Evolutionary conservation across 2,329 filamentous ascomycete species (phyloP), one percentile per base, ranked within the genome.

Genomic region (Pseudocercospora fijiensis): DNA sequence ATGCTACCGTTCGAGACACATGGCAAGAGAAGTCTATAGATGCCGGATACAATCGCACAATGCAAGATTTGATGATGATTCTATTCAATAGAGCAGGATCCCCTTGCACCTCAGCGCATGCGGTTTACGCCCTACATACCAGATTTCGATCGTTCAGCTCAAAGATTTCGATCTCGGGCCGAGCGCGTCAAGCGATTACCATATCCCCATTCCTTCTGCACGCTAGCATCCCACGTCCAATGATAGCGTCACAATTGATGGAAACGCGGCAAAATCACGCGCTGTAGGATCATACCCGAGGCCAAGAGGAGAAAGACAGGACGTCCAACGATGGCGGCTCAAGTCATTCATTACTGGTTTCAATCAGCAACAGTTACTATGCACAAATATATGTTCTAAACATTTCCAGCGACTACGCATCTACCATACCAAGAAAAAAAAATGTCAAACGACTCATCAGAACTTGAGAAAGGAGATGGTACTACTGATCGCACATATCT

Each of bases 1-100:
- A 30, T 68, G 16, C 57, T 73, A 41, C 70, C 71, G 6, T 74
- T 73, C 62, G 70, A 74, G 41, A 67, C 60, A 11, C 58, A 67
- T 26, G 70, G 69, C 28, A 72, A 66, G 63, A 4, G 22, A 26
- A 28, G 22, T 52, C 24, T 52, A 28, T 52, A 52, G 49, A 52
- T 27, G 33, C 33, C 33, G 13, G 10, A 37, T 5, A n/a, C 33
- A 5, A 37, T 37, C 33, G 5, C 11, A 33, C 16, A 33, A 13
- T 13, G 10, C 10, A 37, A 37, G 13, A 37, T 16, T 37, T 37
- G 13, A 37, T n/a, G 45, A 20, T 49, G 45, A 49, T 18, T 49
- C 8, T 49, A 2, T 1, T 10, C 45, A 24, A 1, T 49, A 6
- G 1, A 16, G 7, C 4, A 37, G 33, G 33, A n/a, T n/a, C 13